Evolutionary conservation across 441 rosid species (phyloP).

Genomic region (Raphanus hybrid): DNA sequence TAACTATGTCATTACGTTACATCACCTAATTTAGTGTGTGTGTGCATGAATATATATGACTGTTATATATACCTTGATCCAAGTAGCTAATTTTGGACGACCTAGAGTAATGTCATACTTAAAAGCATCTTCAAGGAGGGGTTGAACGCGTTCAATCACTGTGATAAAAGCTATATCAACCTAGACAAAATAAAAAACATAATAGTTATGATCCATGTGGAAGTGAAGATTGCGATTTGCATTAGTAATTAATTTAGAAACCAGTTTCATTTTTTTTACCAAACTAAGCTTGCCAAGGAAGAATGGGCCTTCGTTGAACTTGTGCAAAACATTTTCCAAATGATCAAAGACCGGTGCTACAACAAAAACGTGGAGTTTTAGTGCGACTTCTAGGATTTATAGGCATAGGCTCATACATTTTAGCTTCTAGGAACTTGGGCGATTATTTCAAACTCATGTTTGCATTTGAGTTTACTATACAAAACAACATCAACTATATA

Average conservation of each 20-base stretch:
- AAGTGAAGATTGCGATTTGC: neutral
- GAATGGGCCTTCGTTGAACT: slow-evolving; percentile 77
- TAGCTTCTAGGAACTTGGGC: neutral
- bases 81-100: slow-evolving; percentile 73
- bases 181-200: slow-evolving; percentile 28
- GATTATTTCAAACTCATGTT: neutral
- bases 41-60: neutral
- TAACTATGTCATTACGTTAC: neutral
- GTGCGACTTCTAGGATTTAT: too few species aligned
- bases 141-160: slow-evolving; percentile 60
- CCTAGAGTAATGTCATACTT: slow-evolving; percentile 58
- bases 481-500: neutral
- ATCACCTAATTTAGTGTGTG: neutral
- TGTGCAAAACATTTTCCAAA: slow-evolving; percentile 65
- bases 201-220: neutral
- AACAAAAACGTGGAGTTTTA: neutral
- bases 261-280: slow-evolving; percentile 33
- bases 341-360: slow-evolving; percentile 57
- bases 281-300: slow-evolving; percentile 78
- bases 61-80: slow-evolving; percentile 64
- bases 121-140: slow-evolving; percentile 56
- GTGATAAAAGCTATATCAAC: slow-evolving; percentile 79
- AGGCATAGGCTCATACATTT: neutral
- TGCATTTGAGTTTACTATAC: neutral
- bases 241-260: neutral